These are phyloP conservation scores for Picochlorum sp. DNA, from an alignment of 139 green algal genomes.

Conservation along the genomic window DNA sequence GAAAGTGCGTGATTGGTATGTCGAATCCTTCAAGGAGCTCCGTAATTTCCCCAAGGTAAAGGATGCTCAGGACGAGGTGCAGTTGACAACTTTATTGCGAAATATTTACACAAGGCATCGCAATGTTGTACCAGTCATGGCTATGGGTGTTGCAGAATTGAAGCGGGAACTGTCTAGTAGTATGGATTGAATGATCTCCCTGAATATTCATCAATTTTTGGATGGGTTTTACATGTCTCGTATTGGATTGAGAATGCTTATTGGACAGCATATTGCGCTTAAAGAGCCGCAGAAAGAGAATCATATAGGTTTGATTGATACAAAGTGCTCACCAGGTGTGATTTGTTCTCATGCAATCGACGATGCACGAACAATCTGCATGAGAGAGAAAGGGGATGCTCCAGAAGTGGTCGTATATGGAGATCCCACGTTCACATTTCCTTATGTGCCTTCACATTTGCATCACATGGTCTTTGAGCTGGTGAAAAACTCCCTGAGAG, in stretches of 20 bases:
- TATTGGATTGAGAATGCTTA: conserved; percentile 98
- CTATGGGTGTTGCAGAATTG: conserved; percentile 84
- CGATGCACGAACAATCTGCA: conserved; percentile 87
- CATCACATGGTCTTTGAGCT: conserved; percentile 96
- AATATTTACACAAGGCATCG: conserved; percentile 67
- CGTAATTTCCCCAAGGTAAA: conserved; percentile 61
- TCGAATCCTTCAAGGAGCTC: conserved; percentile 94
- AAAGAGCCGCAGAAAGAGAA: conserved; percentile 68
- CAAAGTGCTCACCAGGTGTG: conserved; percentile 58
- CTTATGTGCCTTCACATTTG: conserved; percentile 94
- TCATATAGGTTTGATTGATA: conserved; percentile 78
- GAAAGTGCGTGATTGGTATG: conserved; percentile 97
- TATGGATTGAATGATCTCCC: conserved; percentile 71
- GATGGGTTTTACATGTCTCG: conserved; percentile 96
- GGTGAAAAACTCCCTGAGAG: conserved; percentile 91
- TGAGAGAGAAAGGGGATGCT: conserved; percentile 77
- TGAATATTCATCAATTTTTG: conserved; percentile 98
- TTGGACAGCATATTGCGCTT: conserved; percentile 91
- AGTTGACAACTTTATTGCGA: conserved; percentile 83
- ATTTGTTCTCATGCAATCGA: conserved; percentile 83
- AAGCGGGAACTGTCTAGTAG: conserved; percentile 61
- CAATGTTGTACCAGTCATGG: conserved; percentile 95
- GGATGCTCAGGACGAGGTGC: conserved; percentile 61
- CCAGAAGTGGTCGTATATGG: conserved; percentile 88
- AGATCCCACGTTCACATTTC: conserved; percentile 78